Conservation (phyloP, 129 eudicot species). For the Saussurea involucrata region DNA sequence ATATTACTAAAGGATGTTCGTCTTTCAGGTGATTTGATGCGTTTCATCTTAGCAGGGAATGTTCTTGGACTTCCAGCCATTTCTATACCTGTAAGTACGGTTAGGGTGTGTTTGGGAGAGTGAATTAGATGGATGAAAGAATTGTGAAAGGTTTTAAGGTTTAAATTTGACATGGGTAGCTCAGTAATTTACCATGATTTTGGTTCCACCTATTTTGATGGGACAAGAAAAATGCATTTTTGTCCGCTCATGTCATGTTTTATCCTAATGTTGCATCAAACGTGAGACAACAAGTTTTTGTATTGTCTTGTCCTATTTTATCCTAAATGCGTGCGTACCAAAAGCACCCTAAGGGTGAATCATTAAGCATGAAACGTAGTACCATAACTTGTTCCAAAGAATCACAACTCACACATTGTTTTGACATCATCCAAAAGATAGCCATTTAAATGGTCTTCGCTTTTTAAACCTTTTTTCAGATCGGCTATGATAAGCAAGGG, state of each 20-base stretch:
- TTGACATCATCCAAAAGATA: not conserved
- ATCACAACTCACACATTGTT: not conserved
- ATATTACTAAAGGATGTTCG: not conserved
- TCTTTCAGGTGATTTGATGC: constrained; percentile 61
- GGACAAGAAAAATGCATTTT: not conserved
- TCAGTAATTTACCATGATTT: not conserved
- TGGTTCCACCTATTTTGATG: not conserved
- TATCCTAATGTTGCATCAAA: not conserved
- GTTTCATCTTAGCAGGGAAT: constrained; percentile 56
- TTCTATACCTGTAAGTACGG: constrained; percentile 57
- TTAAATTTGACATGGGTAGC: not conserved
- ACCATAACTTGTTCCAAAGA: not conserved
- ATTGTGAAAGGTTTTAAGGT: not conserved
- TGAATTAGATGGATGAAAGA: not conserved
- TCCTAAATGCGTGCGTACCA: not conserved
- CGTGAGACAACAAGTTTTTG: not conserved
- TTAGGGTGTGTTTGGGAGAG: not conserved
- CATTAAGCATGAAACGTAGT: not conserved
- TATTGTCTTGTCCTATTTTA: not conserved
- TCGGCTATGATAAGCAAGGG: constrained; percentile 94
- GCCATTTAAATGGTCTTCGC: not conserved
- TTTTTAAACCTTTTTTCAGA: constrained; percentile 30
- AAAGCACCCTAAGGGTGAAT: not conserved
- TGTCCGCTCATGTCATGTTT: not conserved
- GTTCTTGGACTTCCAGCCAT: constrained; percentile 80